Conservation (phyloP, 345 rosid species). For the Citrus maxima region DNA sequence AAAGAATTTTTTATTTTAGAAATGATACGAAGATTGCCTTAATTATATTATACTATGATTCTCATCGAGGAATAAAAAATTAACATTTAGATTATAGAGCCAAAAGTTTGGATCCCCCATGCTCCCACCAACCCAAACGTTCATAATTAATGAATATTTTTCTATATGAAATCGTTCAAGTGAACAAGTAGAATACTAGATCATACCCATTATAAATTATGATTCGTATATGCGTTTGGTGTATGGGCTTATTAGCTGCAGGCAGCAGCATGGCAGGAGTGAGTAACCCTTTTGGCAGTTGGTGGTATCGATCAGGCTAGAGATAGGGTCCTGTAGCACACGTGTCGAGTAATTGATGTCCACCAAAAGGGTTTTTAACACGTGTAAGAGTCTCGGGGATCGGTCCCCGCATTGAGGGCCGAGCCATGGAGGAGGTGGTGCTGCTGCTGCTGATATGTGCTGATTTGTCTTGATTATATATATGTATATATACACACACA, state of each 20-base stretch:
- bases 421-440: slow-evolving; percentile 33
- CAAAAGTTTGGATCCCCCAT: slow-evolving; percentile 4
- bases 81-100: background rate
- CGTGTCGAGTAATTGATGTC: slow-evolving; percentile 16
- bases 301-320: background rate
- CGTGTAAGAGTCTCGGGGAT: slow-evolving; percentile 11
- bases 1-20: too few species aligned
- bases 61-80: background rate
- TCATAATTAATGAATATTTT: background rate
- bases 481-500: background rate
- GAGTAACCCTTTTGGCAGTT: slow-evolving; percentile 6
- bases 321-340: slow-evolving; percentile 25
- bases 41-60: background rate
- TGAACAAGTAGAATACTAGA: slow-evolving; percentile 16
- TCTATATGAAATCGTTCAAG: background rate
- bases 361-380: slow-evolving; percentile 3
- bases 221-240: slow-evolving; percentile 4
- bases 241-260: background rate
- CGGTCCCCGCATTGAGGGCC: slow-evolving; percentile 51
- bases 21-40: too few species aligned
- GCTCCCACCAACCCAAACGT: slow-evolving; percentile 29
- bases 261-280: background rate
- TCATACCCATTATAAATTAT: slow-evolving; percentile 12
- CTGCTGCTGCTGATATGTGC: slow-evolving; percentile 2
- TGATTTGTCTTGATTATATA: background rate